phyloP scores from a whole-genome alignment of 768 basidiomycete species.

The Pisolithus marmoratus region DNA sequence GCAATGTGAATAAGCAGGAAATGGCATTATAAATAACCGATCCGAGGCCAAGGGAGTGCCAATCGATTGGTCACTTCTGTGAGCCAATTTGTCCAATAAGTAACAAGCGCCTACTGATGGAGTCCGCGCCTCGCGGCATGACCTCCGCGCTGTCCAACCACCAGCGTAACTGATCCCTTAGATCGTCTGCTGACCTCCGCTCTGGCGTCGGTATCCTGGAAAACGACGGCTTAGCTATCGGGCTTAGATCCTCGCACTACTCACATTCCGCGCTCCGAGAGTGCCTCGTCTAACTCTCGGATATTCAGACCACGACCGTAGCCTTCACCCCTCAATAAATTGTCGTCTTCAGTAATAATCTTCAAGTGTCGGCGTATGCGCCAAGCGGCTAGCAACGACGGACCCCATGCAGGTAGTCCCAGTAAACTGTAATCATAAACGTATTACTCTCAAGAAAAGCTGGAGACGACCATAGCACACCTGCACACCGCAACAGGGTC shows the following conservation, averaged over 20 bases:
- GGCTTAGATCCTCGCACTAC: conserved; percentile 20
- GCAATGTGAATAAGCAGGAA: no score
- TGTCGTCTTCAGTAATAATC: conserved; percentile 55
- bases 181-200: conserved; percentile 34
- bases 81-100: conserved; percentile 38
- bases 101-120: conserved; percentile 44
- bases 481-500: conserved; percentile 46
- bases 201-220: conserved; percentile 32
- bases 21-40: neutral
- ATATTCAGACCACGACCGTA: conserved; percentile 39
- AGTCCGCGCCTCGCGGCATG: conserved; percentile 29
- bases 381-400: conserved; percentile 24
- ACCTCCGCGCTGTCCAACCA: conserved; percentile 53
- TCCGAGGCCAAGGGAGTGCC: neutral
- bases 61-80: conserved; percentile 10
- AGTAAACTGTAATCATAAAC: conserved; percentile 36
- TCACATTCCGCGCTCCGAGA: conserved; percentile 76
- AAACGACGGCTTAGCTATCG: conserved; percentile 10
- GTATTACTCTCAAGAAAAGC: neutral
- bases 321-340: conserved; percentile 48
- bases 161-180: conserved; percentile 50
- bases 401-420: conserved; percentile 35
- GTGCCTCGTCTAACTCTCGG: conserved; percentile 56
- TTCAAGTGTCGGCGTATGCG: conserved; percentile 35
- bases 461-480: conserved; percentile 34